Conservation (phyloP, 306 rosid species). For the Vicia villosa region DNA sequence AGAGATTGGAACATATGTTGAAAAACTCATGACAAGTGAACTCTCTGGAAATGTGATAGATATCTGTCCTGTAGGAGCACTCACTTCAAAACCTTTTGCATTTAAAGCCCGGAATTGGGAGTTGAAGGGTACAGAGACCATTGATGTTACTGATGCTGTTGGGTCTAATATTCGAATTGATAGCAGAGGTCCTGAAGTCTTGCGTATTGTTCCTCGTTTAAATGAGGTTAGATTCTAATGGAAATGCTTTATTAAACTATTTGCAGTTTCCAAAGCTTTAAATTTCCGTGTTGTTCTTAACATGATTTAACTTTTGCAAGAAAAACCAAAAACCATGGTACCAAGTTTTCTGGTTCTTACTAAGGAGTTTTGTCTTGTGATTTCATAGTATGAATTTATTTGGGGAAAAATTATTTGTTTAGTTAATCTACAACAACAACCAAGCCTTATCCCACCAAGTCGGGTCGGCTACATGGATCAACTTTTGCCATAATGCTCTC, state of each 20-base stretch:
- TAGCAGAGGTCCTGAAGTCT: constrained; percentile 95
- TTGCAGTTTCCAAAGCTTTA: constrained; percentile 19
- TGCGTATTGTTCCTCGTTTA: constrained; percentile 92
- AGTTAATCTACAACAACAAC: not conserved
- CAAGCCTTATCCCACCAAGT: too few relatives aligned
- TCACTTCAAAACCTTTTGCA: constrained; percentile 98
- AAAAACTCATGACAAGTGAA: constrained; percentile 95
- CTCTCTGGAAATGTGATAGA: constrained; percentile 99
- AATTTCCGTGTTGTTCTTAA: constrained; percentile 1
- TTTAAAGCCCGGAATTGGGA: constrained; percentile 99
- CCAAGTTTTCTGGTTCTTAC: constrained; percentile 11
- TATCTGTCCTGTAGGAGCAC: constrained; percentile 97
- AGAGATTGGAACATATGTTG: constrained; percentile 98
- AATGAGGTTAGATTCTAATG: constrained; percentile 71
- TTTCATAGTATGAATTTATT: constrained; percentile 5
- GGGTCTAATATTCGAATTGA: constrained; percentile 97
- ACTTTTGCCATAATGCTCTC: too few relatives aligned
- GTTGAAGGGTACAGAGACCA: constrained; percentile 89
- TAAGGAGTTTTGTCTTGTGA: constrained; percentile 16
- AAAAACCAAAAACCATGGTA: constrained; percentile 12
- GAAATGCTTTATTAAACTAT: constrained; percentile 27
- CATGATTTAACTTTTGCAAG: constrained; percentile 11
- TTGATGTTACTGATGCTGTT: constrained; percentile 98
- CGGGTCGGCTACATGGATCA: too few relatives aligned
- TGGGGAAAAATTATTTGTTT: not conserved